A percentile compares a stretch with the other conserved stretches of the same genome.
Evolutionary conservation across 306 rosid species (phyloP).

Genomic region (Delonix regia): DNA sequence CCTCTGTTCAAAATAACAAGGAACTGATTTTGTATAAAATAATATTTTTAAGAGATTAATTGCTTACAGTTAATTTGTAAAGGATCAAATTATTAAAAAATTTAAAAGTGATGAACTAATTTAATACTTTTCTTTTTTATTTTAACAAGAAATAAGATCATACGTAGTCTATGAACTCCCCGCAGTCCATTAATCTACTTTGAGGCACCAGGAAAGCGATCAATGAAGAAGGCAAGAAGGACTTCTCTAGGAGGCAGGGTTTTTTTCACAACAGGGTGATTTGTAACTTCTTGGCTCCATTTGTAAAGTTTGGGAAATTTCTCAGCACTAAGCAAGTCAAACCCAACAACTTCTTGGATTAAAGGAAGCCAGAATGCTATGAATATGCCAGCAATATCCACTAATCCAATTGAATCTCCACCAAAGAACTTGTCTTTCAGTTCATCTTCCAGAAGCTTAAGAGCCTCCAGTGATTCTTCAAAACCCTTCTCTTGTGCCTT

Average conservation of each 20-base stretch:
- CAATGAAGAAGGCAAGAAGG: conserved; percentile 34
- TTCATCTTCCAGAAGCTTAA: conserved; percentile 48
- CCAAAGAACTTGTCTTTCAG: conserved; percentile 44
- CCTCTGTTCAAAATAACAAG: too few species aligned
- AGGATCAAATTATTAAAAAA: too few species aligned
- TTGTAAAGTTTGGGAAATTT: conserved; percentile 48
- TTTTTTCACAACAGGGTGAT: conserved; percentile 39
- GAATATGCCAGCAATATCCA: conserved; percentile 52
- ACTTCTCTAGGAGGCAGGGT: conserved; percentile 41
- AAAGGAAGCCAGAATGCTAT: conserved; percentile 55
- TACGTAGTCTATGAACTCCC: too few species aligned
- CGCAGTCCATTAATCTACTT: too few species aligned
- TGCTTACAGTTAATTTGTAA: too few species aligned
- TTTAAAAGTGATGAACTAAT: too few species aligned
- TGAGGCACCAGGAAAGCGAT: conserved; percentile 19
- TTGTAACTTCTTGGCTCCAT: conserved; percentile 52
- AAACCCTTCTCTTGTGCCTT: conserved; percentile 37
- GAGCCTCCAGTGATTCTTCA: conserved; percentile 40
- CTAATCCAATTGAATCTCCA: conserved; percentile 46
- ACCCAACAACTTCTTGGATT: conserved; percentile 49
- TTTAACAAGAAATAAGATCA: too few species aligned
- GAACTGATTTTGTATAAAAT: too few species aligned
- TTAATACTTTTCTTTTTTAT: too few species aligned
- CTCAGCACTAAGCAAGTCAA: conserved; percentile 38
- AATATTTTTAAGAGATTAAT: too few species aligned